Percentiles rank a stretch among this genome's conserved stretches.
These are phyloP conservation scores for Mallotus japonicus DNA, from an alignment of 441 rosid species.

Conservation along the genomic window DNA sequence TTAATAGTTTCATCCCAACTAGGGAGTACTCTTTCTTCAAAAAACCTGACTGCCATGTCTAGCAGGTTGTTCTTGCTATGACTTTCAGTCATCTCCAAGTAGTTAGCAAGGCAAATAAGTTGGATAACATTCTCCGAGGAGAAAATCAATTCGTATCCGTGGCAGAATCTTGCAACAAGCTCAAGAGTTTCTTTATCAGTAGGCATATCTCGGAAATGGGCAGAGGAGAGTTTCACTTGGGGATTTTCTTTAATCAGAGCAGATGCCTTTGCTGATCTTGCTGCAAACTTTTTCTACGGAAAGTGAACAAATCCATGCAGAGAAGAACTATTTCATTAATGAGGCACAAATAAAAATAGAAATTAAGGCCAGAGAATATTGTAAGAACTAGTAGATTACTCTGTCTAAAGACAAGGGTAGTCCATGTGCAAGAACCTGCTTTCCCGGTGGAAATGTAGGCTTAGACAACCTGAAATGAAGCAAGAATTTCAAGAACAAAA, in stretches of 20 bases:
- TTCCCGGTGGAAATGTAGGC: constrained; percentile 32
- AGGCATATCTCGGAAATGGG: constrained; percentile 46
- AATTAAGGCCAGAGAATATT: constrained; percentile 44
- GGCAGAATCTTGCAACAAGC: constrained; percentile 71
- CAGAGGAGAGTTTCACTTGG: constrained; percentile 29
- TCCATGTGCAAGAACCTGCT: constrained; percentile 34
- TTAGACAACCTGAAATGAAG: constrained; percentile 42
- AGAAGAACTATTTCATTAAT: not conserved
- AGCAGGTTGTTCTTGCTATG: constrained; percentile 60
- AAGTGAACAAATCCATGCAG: constrained; percentile 40
- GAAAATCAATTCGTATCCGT: constrained; percentile 46
- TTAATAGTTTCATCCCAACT: constrained; percentile 74
- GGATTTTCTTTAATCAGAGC: constrained; percentile 40
- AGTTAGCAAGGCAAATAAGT: constrained; percentile 51
- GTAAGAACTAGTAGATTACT: constrained; percentile 41
- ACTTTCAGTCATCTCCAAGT: constrained; percentile 69
- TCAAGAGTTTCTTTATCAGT: constrained; percentile 49
- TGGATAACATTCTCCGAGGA: constrained; percentile 63
- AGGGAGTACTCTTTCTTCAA: constrained; percentile 47
- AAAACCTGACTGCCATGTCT: constrained; percentile 41
- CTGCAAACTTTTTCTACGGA: constrained; percentile 54
- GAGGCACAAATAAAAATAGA: not conserved
- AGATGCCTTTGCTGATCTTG: constrained; percentile 59
- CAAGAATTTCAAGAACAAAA: not conserved
- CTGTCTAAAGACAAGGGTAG: constrained; percentile 38